Conservation (phyloP, 2,329 filamentous ascomycete species). For the Pseudofabraea citricarpa region DNA sequence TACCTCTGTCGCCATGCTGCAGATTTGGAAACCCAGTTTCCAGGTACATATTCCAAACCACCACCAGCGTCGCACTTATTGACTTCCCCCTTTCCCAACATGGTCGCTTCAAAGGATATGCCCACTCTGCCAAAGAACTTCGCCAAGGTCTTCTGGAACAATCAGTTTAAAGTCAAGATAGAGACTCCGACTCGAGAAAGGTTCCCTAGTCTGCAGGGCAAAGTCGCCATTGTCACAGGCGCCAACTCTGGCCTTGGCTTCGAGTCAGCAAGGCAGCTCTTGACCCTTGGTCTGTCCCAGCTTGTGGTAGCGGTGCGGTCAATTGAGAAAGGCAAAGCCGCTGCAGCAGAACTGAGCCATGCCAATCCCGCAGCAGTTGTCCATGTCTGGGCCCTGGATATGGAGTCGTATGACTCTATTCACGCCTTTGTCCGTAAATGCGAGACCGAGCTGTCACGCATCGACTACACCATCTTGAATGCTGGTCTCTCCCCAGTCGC, state of each 20-base stretch:
- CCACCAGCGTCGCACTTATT: not conserved
- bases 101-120: slow-evolving; percentile 7
- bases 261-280: slow-evolving; percentile 33
- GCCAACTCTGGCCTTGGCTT: slow-evolving; percentile 41
- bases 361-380: slow-evolving; percentile 30
- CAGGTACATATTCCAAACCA: no score
- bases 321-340: slow-evolving; percentile 31
- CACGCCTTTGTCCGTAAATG: slow-evolving; percentile 32
- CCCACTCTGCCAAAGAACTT: slow-evolving; percentile 3
- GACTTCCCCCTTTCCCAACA: not conserved
- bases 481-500: slow-evolving; percentile 29
- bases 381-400: slow-evolving; percentile 43
- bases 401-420: slow-evolving; percentile 39
- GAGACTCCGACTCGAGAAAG: not conserved
- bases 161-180: slow-evolving; percentile 5
- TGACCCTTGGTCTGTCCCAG: slow-evolving; percentile 32
- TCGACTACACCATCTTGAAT: slow-evolving; percentile 40
- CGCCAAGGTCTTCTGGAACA: slow-evolving; percentile 6
- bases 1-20: no score
- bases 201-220: not conserved
- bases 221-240: slow-evolving; percentile 39
- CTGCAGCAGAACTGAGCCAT: slow-evolving; percentile 15
- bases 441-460: slow-evolving; percentile 26
- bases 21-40: no score
- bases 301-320: slow-evolving; percentile 43